Conservation (phyloP, 116 monocot species). For the Papilionanthe hybrid region DNA sequence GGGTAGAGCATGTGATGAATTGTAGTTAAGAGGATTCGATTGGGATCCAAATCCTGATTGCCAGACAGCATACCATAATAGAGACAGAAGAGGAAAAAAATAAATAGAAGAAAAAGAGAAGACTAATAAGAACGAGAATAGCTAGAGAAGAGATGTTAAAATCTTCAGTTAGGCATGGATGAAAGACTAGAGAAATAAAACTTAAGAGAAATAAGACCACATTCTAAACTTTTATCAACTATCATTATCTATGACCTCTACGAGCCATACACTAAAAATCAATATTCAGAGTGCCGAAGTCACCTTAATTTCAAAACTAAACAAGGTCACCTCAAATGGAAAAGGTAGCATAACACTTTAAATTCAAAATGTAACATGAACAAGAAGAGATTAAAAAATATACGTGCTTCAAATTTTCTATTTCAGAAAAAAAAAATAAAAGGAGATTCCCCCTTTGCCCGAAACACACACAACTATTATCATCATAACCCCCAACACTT, state of each 20-base stretch:
- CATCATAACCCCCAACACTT: background rate
- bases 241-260: background rate
- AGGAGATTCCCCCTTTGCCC: too few species aligned
- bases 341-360: too few species aligned
- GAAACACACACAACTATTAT: background rate
- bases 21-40: constrained; percentile 96
- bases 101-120: constrained; percentile 35
- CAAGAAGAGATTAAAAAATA: background rate
- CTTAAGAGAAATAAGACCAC: background rate
- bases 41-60: constrained; percentile 88
- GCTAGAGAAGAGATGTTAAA: constrained; percentile 9
- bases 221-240: background rate
- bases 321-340: too few species aligned
- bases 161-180: constrained; percentile 8
- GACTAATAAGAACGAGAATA: constrained; percentile 4
- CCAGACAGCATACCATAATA: constrained; percentile 42
- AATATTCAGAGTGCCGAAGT: background rate
- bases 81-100: constrained; percentile 40
- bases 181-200: background rate
- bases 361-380: background rate
- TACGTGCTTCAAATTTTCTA: background rate
- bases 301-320: background rate
- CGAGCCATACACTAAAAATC: background rate
- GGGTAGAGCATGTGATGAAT: constrained; percentile 84
- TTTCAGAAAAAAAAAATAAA: too few species aligned